Base-by-base conservation (phyloP, 306 rosid species). In the Fragaria nilgerrensis region DNA sequence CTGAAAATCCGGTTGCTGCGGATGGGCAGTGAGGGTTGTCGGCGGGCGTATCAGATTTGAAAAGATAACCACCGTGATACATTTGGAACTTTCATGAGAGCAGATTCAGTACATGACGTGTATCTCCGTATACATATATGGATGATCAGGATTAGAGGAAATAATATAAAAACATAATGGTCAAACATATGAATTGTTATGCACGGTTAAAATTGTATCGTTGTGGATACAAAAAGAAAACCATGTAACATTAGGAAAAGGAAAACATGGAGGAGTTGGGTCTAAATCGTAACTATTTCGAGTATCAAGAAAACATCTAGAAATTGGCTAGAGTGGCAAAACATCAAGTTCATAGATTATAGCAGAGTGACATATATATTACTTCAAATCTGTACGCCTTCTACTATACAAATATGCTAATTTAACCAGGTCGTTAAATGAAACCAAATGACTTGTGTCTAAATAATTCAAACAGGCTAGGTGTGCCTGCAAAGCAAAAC, bases 371-470 rank as follows among this genome's bases (percentile, higher is more conserved):
- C 55, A 14, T 14, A 15, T 49, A 49, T 48, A 50, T 17, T 17
- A 50, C 56, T 16, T 50, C 56, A 16, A 64, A 84, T 81, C 80
- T 55, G 76, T 75, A 52, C 70, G 53, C 70, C 66, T 81, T 78
- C 70, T 9, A 44, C 82, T 81, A 49, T 81, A 81, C 78, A 80
- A 74, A 11, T 44, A n/a, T 32, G 50, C 69, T 45, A 6, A 8
- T 43, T 36, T 7, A 65, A 58, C 49, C 70, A 23, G 58, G 5
- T 39, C 72, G 74, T 76, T 73, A 68, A 70, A 45, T 43, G 67
- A 71, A 77, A 83, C 73, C 43, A 56, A 50, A 50, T 50, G 22
- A 77, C 77, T 66, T 70, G 75, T 47, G 77, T 49, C 32, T 52
- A 74, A 19, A 75, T 64, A 76, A 58, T 72, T 41, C 56, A 41